Percentiles rank a stretch among this genome's conserved stretches.
phyloP scores from a whole-genome alignment of 176 grass and related monocot genomes.

The Zoysia japonica region DNA sequence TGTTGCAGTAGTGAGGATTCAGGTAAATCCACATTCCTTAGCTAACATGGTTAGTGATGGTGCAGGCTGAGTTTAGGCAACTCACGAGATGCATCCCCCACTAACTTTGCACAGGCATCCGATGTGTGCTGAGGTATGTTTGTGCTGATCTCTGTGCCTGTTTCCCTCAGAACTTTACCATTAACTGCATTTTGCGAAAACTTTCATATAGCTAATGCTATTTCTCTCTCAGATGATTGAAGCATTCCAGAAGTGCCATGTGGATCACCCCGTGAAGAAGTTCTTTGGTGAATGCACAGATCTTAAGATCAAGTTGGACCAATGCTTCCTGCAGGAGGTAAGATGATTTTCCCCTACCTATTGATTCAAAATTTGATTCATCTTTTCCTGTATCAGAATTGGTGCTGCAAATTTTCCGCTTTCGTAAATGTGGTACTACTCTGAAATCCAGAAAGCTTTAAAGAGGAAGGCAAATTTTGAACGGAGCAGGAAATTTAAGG shows the following conservation, averaged over 20 bases:
- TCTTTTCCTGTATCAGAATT: conserved; percentile 6
- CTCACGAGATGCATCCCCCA: conserved; percentile 73
- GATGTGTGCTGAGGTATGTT: conserved; percentile 85
- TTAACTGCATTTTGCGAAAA: conserved; percentile 9
- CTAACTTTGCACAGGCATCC: conserved; percentile 80
- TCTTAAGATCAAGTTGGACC: conserved; percentile 90
- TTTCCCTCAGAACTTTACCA: conserved; percentile 18
- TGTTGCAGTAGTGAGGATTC: not conserved
- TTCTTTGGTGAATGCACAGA: conserved; percentile 94
- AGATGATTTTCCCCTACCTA: not conserved
- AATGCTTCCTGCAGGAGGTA: conserved; percentile 81
- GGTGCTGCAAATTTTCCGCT: not conserved
- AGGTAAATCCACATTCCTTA: not conserved
- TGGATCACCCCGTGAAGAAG: conserved; percentile 73
- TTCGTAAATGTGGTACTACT: conserved; percentile 12
- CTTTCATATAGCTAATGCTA: not conserved
- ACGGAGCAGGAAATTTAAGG: conserved; percentile 87
- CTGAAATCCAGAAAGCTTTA: conserved; percentile 72
- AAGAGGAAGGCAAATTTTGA: conserved; percentile 90
- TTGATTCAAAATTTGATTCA: too few species aligned
- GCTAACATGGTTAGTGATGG: not conserved
- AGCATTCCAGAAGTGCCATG: conserved; percentile 85
- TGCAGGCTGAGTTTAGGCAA: conserved; percentile 26
- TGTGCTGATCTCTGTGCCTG: not conserved
- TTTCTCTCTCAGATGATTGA: conserved; percentile 66